Conservation (phyloP, 2,329 filamentous ascomycete species). For the Metarhizium rileyi region DNA sequence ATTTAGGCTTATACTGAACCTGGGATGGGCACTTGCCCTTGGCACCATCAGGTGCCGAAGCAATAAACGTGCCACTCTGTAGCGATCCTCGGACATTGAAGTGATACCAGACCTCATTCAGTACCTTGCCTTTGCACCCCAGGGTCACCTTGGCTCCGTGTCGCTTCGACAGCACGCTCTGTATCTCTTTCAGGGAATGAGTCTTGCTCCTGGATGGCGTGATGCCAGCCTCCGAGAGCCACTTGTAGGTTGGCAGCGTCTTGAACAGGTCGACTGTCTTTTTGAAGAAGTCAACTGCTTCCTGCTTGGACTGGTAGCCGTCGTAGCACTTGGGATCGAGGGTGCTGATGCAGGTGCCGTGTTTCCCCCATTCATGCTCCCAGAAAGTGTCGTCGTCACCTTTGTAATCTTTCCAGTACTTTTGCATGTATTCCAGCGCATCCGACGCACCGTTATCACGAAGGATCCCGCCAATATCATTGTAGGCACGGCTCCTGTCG, state of each 20-base stretch:
- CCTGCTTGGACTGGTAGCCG: constrained; percentile 48
- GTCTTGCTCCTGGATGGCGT: constrained; percentile 41
- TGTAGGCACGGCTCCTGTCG: constrained; percentile 50
- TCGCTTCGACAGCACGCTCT: constrained; percentile 42
- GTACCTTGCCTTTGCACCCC: constrained; percentile 37
- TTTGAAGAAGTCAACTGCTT: constrained; percentile 61
- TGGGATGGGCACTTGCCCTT: constrained; percentile 54
- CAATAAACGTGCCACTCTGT: constrained; percentile 49
- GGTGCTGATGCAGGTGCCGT: constrained; percentile 62
- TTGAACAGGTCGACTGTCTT: constrained; percentile 57
- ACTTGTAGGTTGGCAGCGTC: constrained; percentile 54
- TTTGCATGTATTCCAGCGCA: constrained; percentile 56
- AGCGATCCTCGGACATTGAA: constrained; percentile 50
- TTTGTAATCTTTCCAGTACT: constrained; percentile 61
- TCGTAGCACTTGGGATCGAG: constrained; percentile 58
- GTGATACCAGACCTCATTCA: constrained; percentile 53
- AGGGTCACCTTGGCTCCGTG: constrained; percentile 48
- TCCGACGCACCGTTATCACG: constrained; percentile 39
- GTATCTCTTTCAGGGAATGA: constrained; percentile 49
- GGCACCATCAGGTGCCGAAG: constrained; percentile 43
- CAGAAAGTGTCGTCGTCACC: constrained; percentile 57
- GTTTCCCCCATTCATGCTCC: constrained; percentile 68
- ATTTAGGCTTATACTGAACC: constrained; percentile 46
- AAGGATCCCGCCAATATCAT: constrained; percentile 56
- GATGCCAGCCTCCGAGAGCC: constrained; percentile 52